These are phyloP conservation scores for Geotrichum carabidarum DNA, from an alignment of 1,139 yeast species.

Conservation along the genomic window DNA sequence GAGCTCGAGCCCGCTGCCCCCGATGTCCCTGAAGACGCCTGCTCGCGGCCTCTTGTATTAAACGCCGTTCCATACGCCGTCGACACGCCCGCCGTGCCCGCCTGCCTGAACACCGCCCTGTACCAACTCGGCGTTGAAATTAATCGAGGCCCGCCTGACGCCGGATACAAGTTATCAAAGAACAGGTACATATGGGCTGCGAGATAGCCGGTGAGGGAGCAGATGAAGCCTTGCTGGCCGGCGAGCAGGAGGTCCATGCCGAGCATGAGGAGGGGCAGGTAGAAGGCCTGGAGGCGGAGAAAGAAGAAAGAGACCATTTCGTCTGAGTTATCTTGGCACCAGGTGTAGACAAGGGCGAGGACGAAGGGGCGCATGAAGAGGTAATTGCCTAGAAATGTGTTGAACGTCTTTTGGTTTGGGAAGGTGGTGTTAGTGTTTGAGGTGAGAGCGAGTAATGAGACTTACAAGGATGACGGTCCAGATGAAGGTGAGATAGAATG, in stretches of 20 bases:
- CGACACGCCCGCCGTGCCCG: conserved; percentile 15
- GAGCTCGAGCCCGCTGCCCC: background rate
- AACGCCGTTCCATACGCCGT: conserved; percentile 25
- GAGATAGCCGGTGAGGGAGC: conserved; percentile 33
- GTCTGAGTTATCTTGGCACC: conserved; percentile 38
- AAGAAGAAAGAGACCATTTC: conserved; percentile 31
- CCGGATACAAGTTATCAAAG: conserved; percentile 29
- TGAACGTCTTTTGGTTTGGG: conserved; percentile 20
- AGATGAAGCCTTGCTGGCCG: conserved; percentile 30
- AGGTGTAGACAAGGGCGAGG: conserved; percentile 37
- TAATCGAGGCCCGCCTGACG: conserved; percentile 25
- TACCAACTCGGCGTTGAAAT: conserved; percentile 29
- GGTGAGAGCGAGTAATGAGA: conserved; percentile 4
- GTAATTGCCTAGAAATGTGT: conserved; percentile 26
- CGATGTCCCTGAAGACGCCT: background rate
- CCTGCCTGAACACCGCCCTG: conserved; percentile 23
- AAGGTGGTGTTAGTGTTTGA: conserved; percentile 8
- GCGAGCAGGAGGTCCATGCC: conserved; percentile 29
- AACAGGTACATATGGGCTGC: conserved; percentile 37
- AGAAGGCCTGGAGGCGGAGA: conserved; percentile 34
- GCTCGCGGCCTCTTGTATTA: background rate
- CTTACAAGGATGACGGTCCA: conserved; percentile 34
- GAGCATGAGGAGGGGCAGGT: conserved; percentile 35
- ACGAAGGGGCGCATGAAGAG: conserved; percentile 28
- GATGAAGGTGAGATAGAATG: conserved; percentile 33